Evolutionary conservation across 2,329 filamentous ascomycete species (phyloP), one percentile per base, ranked within the genome.

Genomic region (Colletotrichum graminicola): DNA sequence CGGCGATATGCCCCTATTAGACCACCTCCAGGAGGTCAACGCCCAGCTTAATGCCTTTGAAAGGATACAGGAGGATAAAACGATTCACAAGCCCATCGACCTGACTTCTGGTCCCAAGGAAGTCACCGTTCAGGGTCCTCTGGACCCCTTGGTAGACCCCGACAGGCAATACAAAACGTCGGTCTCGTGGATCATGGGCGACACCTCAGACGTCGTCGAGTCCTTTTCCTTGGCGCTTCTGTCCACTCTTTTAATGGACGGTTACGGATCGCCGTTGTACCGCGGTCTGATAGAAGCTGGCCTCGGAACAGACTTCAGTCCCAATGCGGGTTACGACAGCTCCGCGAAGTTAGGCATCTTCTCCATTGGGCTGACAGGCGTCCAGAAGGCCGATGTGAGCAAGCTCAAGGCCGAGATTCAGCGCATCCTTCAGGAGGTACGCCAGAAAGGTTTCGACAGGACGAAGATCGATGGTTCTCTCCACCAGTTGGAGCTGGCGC

Each of bases 121-220:
- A 39, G 88, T 97, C 3, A 92, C 89, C 0, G 88, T 97, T 2
- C 82, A 89, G 41, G 96, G 96, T 0, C 96, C 96, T 0, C 84
- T 95, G 18, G 96, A 99, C 79, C 94, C 95, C 2, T 85, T 99
- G 71, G 92, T 95, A 36, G 93, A 94, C 66, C 88, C 91, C 49
- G 93, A 96, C 76, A 93, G 94, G 78, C 96, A 99, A 79, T 93
- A 90, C 82, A 98, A 98, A 83, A 97, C 94, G 0, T 98, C 95
- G 0, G 89, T 95, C 0, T 97, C 95, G 1, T 99, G 96, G 96
- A 86, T 97, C 39, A 92, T 94, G 79, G 94, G 94, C 51, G 92
- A 97, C 75, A 92, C 93, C 0, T 89, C 90, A 1, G 89, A 99
- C 76, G 87, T 96, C 8, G 85, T 97, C 1, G 95, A 99, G 80